Evolutionary conservation across 2,329 filamentous ascomycete species (phyloP).

Genomic region (Alternaria consortialis): DNA sequence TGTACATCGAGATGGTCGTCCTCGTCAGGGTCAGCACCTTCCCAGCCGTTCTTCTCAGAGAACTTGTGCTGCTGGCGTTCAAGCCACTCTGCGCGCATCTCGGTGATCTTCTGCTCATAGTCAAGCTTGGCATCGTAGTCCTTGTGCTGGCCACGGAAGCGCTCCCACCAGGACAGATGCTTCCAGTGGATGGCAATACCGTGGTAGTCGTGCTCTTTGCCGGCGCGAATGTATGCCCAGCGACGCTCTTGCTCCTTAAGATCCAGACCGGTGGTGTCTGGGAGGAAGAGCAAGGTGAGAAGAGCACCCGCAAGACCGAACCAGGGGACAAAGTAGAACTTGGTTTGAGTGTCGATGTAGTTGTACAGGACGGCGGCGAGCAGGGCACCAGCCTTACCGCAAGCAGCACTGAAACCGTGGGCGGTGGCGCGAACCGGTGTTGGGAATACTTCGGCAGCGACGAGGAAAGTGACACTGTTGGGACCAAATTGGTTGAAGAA

Average conservation of each 20-base stretch:
- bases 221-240: slow-evolving; percentile 85
- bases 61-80: slow-evolving; percentile 64
- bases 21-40: slow-evolving; percentile 41
- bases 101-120: slow-evolving; percentile 82
- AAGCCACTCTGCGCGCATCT: slow-evolving; percentile 71
- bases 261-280: slow-evolving; percentile 96
- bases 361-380: slow-evolving; percentile 90
- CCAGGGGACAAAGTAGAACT: slow-evolving; percentile 95
- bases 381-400: slow-evolving; percentile 88
- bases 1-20: slow-evolving; percentile 43
- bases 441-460: slow-evolving; percentile 95
- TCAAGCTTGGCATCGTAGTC: slow-evolving; percentile 77
- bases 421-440: slow-evolving; percentile 92
- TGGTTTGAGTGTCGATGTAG: slow-evolving; percentile 85
- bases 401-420: slow-evolving; percentile 92
- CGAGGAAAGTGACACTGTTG: slow-evolving; percentile 95
- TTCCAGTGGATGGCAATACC: slow-evolving; percentile 90
- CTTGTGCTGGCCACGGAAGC: slow-evolving; percentile 78
- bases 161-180: slow-evolving; percentile 90
- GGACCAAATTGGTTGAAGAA: slow-evolving; percentile 99
- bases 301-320: slow-evolving; percentile 89
- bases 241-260: slow-evolving; percentile 96
- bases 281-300: slow-evolving; percentile 84
- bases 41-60: slow-evolving; percentile 41
- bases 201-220: slow-evolving; percentile 84